Base-by-base conservation (phyloP, 257 asterid species). In the Asclepias syriaca region DNA sequence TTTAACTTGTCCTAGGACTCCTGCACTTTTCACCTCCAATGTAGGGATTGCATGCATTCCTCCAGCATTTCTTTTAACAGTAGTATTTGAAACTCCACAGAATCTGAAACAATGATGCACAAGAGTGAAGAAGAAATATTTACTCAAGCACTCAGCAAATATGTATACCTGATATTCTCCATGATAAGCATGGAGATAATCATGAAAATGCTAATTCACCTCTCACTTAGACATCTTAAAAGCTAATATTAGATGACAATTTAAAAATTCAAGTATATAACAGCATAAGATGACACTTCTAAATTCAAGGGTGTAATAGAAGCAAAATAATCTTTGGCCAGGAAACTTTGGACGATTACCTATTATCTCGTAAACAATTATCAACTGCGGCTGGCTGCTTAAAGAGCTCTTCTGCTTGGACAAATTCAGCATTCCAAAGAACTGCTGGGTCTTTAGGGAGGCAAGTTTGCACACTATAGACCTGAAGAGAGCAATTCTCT, bases 381-480 rank as follows among this genome's bases (percentile, higher is more conserved):
- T 88, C 95, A 78, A 43, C 83, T 63, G 84, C 40, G 56, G 46
- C 68, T 27, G 93, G 84, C 82, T 90, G 93, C 83, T 82, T 87
- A 70, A 84, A 92, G 63, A 94, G 93, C 79, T 85, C 93, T 81
- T 87, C 91, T 19, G 98, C 90, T 77, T 94, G 99, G 75, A 87
- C 86, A 82, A 86, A 87, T 84, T 94, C 99, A 60, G 87, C 88
- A 84, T 92, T 94, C 96, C 98, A 90, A 68, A 94, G 95, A 69
- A 89, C 88, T 68, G 95, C 96, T 70, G 97, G 87, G 81, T 94
- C 98, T 90, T 91, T 90, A 16, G 99, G 98, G 72, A 92, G 84
- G 81, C 92, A 90, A 61, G 96, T 86, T 78, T 94, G 99, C 75
- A 94, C 86, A 51, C 98, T 91, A 77, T 94, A 94, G 69, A 92